These are phyloP conservation scores for Vigna mungo DNA, from an alignment of 306 rosid species.

Conservation along the genomic window DNA sequence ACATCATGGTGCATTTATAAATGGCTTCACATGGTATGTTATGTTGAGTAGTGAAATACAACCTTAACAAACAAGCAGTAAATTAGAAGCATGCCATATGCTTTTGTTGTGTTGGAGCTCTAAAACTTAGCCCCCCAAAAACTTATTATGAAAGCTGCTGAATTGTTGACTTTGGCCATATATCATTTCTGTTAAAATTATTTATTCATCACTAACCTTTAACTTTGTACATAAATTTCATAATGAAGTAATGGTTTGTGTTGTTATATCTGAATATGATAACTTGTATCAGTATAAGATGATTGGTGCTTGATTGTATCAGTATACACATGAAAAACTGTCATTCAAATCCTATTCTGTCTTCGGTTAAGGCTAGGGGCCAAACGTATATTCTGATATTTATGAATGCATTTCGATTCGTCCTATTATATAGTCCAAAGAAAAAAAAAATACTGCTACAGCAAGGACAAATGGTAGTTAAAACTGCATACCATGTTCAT, in stretches of 20 bases:
- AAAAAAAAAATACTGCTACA: background rate
- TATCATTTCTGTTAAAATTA: background rate
- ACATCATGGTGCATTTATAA: background rate
- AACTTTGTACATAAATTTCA: too few relatives aligned
- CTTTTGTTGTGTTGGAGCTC: background rate
- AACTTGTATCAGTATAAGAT: background rate
- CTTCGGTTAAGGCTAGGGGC: background rate
- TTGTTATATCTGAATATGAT: too few relatives aligned
- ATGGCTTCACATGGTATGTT: conserved; percentile 24
- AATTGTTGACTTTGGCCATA: conserved; percentile 12
- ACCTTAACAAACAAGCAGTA: background rate
- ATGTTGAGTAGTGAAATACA: conserved; percentile 21
- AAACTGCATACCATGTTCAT: conserved; percentile 1
- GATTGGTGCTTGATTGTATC: background rate
- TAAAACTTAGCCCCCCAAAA: too few relatives aligned
- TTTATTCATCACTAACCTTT: background rate
- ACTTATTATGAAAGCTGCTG: too few relatives aligned
- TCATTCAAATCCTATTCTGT: background rate
- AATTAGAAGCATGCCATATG: conserved; percentile 20
- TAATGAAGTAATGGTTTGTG: too few relatives aligned
- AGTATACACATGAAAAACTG: background rate
- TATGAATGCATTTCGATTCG: background rate
- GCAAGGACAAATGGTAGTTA: conserved; percentile 6
- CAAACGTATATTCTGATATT: conserved; percentile 5
- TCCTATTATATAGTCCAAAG: background rate